Evolutionary conservation across 495 filamentous ascomycete genomes (phyloP).

Genomic region (Xylaria flabelliformis): DNA sequence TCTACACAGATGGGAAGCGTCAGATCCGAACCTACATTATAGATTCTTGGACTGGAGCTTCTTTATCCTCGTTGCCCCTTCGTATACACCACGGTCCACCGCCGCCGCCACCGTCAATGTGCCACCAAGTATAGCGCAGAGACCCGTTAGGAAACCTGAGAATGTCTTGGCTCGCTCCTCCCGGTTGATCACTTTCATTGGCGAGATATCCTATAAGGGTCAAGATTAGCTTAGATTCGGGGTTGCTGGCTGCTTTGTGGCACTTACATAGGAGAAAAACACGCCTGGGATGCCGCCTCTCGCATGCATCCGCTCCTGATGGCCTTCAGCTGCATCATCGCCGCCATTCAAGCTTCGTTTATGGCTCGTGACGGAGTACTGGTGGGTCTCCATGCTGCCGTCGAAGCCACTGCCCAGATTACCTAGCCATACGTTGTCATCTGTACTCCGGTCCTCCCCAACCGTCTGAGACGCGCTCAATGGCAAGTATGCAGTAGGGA

Average conservation of each 20-base stretch:
- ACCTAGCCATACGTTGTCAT: conserved; percentile 66
- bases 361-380: conserved; percentile 96
- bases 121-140: conserved; percentile 93
- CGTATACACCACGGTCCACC: conserved; percentile 88
- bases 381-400: conserved; percentile 93
- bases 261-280: conserved; percentile 92
- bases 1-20: conserved; percentile 24
- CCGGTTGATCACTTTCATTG: conserved; percentile 99
- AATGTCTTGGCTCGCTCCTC: conserved; percentile 89
- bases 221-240: conserved; percentile 9
- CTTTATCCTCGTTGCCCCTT: conserved; percentile 80
- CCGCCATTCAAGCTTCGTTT: conserved; percentile 85
- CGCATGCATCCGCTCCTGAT: conserved; percentile 88
- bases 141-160: conserved; percentile 86
- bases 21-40: conserved; percentile 27
- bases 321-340: conserved; percentile 79
- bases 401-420: conserved; percentile 64
- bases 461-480: conserved; percentile 70
- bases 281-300: conserved; percentile 93
- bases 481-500: conserved; percentile 91
- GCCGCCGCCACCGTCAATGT: conserved; percentile 96
- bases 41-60: conserved; percentile 76
- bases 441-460: conserved; percentile 52
- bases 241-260: background rate
- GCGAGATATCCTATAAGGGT: conserved; percentile 85